Evolutionary conservation across 148 eudicot species (phyloP).

Genomic region (Cornus controversa): DNA sequence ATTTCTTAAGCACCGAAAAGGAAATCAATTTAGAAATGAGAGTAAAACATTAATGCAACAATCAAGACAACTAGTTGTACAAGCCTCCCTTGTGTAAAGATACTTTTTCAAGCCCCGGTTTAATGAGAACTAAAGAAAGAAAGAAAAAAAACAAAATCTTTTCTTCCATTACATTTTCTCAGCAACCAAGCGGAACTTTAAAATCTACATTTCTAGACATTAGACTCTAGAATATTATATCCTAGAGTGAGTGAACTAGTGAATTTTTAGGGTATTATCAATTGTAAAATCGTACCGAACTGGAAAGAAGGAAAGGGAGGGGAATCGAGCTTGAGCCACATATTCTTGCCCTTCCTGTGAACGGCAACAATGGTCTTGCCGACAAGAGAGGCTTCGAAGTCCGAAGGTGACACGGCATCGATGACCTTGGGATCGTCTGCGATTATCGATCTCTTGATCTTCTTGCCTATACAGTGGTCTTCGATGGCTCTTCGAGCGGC

Average conservation of each 20-base stretch:
- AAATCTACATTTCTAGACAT: no score
- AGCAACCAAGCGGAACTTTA: not conserved
- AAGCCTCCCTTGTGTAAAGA: not conserved
- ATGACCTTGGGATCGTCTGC: conserved; percentile 81
- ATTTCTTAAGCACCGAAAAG: not conserved
- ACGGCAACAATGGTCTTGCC: conserved; percentile 82
- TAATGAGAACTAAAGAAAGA: no score
- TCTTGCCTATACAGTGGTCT: conserved; percentile 75
- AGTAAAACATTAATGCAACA: not conserved
- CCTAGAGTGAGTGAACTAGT: not conserved
- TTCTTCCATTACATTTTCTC: not conserved
- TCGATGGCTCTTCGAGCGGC: conserved; percentile 83
- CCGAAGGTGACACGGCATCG: conserved; percentile 59
- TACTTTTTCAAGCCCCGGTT: no score
- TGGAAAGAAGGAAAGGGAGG: conserved; percentile 96
- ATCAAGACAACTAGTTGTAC: not conserved
- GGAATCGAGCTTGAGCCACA: conserved; percentile 93
- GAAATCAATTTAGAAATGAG: not conserved
- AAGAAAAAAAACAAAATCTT: not conserved
- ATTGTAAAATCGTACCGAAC: conserved; percentile 50
- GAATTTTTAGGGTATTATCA: conserved; percentile 34
- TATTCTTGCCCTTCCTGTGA: conserved; percentile 87
- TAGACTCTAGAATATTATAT: not conserved
- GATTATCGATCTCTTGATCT: conserved; percentile 52
- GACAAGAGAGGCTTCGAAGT: conserved; percentile 59